A percentile compares a stretch with the other conserved stretches of the same genome.
Conservation (phyloP, 2,329 filamentous ascomycete genomes). For the Nigrospora oryzae region DNA sequence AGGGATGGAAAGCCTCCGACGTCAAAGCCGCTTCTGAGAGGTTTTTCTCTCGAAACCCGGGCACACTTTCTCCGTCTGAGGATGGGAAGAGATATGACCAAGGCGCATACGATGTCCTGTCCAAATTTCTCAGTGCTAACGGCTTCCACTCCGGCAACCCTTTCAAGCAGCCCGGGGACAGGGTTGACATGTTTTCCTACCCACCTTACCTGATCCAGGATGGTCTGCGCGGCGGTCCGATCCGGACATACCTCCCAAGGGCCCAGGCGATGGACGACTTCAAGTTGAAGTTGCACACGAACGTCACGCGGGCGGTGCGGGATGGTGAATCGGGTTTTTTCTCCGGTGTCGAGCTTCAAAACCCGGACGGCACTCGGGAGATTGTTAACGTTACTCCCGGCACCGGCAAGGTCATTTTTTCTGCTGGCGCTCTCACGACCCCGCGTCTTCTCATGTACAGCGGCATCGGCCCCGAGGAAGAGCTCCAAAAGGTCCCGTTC, state of each 20-base stretch:
- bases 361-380: conserved; percentile 44
- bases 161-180: conserved; percentile 48
- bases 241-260: conserved; percentile 61
- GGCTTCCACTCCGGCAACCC: conserved; percentile 58
- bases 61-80: conserved; percentile 54
- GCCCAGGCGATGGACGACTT: conserved; percentile 56
- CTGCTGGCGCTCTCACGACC: conserved; percentile 61
- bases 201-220: conserved; percentile 58
- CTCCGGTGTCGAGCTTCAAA: conserved; percentile 59
- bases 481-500: conserved; percentile 47
- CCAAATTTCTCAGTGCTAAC: conserved; percentile 44
- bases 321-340: conserved; percentile 41
- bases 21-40: conserved; percentile 48
- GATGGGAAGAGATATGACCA: conserved; percentile 59
- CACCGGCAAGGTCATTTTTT: conserved; percentile 56
- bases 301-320: conserved; percentile 56
- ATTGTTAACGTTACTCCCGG: conserved; percentile 51
- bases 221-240: conserved; percentile 58
- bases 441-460: conserved; percentile 63
- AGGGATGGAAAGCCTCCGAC: conserved; percentile 59
- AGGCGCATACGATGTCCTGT: conserved; percentile 53
- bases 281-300: conserved; percentile 57
- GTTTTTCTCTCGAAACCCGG: conserved; percentile 59
- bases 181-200: conserved; percentile 55
- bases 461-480: conserved; percentile 57